Evolutionary conservation across 2,329 filamentous ascomycete species (phyloP).

Genomic region (Magnaporthales sp.): DNA sequence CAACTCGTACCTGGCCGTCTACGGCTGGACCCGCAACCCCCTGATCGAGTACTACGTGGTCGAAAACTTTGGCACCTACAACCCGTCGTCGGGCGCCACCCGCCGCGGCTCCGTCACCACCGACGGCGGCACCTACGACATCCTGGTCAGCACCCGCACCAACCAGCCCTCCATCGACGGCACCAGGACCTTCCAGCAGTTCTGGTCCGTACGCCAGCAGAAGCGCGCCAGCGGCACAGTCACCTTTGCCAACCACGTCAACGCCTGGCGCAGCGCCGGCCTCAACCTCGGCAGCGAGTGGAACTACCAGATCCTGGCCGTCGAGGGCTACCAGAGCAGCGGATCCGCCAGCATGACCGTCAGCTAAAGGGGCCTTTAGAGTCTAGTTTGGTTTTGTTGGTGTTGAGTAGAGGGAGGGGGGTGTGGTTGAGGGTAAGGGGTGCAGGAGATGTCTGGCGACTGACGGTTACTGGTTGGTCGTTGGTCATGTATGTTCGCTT

Average conservation of each 20-base stretch:
- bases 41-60: conserved; percentile 30
- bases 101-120: conserved; percentile 21
- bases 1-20: conserved; percentile 29
- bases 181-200: conserved; percentile 40
- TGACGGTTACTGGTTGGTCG: background rate
- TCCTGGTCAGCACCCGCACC: conserved; percentile 24
- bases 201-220: conserved; percentile 34
- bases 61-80: conserved; percentile 22
- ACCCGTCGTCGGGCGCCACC: conserved; percentile 19
- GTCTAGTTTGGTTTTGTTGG: background rate
- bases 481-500: background rate
- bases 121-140: conserved; percentile 25
- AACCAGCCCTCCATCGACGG: conserved; percentile 37
- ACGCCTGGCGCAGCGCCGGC: conserved; percentile 38
- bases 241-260: conserved; percentile 39
- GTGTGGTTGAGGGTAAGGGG: background rate
- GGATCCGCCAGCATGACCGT: conserved; percentile 33
- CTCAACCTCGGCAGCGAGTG: conserved; percentile 33
- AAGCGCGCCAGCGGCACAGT: conserved; percentile 40
- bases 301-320: conserved; percentile 43
- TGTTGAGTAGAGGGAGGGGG: background rate
- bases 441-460: background rate
- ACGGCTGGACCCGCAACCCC: conserved; percentile 28
- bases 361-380: conserved; percentile 1
- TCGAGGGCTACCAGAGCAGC: conserved; percentile 41